These are phyloP conservation scores for Alternaria consortialis DNA, from an alignment of 2,329 filamentous ascomycete genomes.

Conservation along the genomic window DNA sequence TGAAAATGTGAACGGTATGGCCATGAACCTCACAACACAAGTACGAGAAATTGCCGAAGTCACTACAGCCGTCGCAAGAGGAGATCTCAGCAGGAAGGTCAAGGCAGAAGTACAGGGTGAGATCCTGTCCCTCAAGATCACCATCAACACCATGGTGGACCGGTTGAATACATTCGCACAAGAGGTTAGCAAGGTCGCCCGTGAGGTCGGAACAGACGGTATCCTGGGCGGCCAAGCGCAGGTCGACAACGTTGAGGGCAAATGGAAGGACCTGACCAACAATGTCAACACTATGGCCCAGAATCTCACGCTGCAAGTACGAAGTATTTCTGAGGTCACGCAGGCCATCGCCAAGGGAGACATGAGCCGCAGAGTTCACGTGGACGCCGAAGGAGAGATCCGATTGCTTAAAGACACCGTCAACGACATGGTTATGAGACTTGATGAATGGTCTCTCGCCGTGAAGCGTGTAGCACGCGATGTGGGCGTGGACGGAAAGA, in stretches of 20 bases:
- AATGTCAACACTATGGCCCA: slow-evolving; percentile 74
- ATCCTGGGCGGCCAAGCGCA: slow-evolving; percentile 71
- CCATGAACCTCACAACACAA: slow-evolving; percentile 61
- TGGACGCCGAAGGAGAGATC: slow-evolving; percentile 94
- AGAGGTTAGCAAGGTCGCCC: slow-evolving; percentile 71
- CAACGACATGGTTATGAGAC: slow-evolving; percentile 96
- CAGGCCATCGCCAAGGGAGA: slow-evolving; percentile 95
- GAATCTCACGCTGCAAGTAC: slow-evolving; percentile 73
- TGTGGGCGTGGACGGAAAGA: slow-evolving; percentile 96
- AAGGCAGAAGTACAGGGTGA: slow-evolving; percentile 62
- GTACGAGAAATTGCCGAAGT: slow-evolving; percentile 64
- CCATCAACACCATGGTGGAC: slow-evolving; percentile 76
- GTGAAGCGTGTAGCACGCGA: slow-evolving; percentile 95
- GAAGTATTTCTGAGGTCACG: slow-evolving; percentile 91
- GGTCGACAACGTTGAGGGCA: slow-evolving; percentile 71
- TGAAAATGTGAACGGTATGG: slow-evolving; percentile 64
- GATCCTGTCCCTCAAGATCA: slow-evolving; percentile 78
- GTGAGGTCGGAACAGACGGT: slow-evolving; percentile 71
- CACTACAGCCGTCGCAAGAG: slow-evolving; percentile 62
- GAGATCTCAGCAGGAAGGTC: slow-evolving; percentile 62
- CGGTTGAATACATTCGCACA: slow-evolving; percentile 70
- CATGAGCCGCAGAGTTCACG: slow-evolving; percentile 94
- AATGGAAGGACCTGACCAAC: slow-evolving; percentile 73
- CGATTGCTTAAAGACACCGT: slow-evolving; percentile 94
- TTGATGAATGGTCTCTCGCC: slow-evolving; percentile 96